Percentiles rank a stretch among this genome's conserved stretches.
phyloP scores from a whole-genome alignment of 306 rosid genomes.

The Psophocarpus tetragonolobus region DNA sequence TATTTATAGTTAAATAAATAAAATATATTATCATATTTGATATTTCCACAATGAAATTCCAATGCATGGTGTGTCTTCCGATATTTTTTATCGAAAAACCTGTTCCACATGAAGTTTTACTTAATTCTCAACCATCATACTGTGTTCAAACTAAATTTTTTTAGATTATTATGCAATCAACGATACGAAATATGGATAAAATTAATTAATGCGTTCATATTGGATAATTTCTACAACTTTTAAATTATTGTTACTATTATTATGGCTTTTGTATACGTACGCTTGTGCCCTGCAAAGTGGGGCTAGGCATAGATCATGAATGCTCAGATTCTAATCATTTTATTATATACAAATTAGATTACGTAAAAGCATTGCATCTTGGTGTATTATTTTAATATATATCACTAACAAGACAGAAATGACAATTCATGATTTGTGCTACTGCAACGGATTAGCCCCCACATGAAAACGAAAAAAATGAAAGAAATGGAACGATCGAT shows the following conservation, averaged over 20 bases:
- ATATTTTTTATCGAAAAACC: not conserved
- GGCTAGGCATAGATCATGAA: not conserved
- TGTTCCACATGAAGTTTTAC: not conserved
- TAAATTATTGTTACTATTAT: not conserved
- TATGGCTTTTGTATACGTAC: not conserved
- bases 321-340: not conserved
- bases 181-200: not conserved
- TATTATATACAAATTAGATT: constrained; percentile 13
- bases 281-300: not conserved
- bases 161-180: not conserved
- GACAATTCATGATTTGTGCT: not conserved
- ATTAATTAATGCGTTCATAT: not conserved
- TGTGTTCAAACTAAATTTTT: not conserved
- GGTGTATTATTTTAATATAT: not conserved
- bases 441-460: not conserved
- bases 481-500: not conserved
- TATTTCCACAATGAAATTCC: not conserved
- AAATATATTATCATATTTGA: not conserved
- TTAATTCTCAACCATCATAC: constrained; percentile 5
- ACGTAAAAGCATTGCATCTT: not conserved
- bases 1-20: not conserved
- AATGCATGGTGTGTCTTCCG: not conserved
- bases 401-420: not conserved
- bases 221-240: not conserved
- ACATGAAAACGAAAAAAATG: not conserved